phyloP scores from a whole-genome alignment of 345 rosid species.

The Citrus australasica region DNA sequence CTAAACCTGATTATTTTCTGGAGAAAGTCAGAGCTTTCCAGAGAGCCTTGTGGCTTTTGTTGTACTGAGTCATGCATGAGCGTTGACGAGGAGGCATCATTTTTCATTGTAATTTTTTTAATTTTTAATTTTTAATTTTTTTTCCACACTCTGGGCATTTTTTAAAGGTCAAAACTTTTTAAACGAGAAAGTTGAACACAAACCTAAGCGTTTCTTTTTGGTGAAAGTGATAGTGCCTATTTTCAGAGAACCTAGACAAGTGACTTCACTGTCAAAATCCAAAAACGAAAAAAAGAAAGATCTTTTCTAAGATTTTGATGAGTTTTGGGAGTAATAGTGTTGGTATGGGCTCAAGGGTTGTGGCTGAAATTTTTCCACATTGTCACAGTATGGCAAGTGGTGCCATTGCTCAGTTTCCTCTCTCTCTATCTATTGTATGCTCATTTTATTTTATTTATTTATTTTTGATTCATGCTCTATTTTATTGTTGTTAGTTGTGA shows the following conservation, averaged over 20 bases:
- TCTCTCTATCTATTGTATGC: conserved; percentile 45
- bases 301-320: conserved; percentile 21
- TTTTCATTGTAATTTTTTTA: not conserved
- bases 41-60: not conserved
- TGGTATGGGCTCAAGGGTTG: conserved; percentile 19
- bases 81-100: conserved; percentile 26
- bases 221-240: conserved; percentile 17
- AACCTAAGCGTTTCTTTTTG: conserved; percentile 8
- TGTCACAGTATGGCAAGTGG: conserved; percentile 31
- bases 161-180: conserved; percentile 17
- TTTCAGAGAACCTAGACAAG: conserved; percentile 2
- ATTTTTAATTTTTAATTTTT: not conserved
- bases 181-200: conserved; percentile 9
- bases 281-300: not conserved
- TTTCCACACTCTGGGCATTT: conserved; percentile 12
- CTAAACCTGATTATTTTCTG: conserved; percentile 7
- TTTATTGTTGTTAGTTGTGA: not conserved
- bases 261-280: not conserved
- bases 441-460: conserved; percentile 8
- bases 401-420: conserved; percentile 39
- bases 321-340: conserved; percentile 36
- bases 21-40: conserved; percentile 11
- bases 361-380: conserved; percentile 27
- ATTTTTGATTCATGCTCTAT: conserved; percentile 1
- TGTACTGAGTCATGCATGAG: conserved; percentile 24